Conservation (phyloP, 148 eudicot genomes). For the Rhododendron vialii region DNA sequence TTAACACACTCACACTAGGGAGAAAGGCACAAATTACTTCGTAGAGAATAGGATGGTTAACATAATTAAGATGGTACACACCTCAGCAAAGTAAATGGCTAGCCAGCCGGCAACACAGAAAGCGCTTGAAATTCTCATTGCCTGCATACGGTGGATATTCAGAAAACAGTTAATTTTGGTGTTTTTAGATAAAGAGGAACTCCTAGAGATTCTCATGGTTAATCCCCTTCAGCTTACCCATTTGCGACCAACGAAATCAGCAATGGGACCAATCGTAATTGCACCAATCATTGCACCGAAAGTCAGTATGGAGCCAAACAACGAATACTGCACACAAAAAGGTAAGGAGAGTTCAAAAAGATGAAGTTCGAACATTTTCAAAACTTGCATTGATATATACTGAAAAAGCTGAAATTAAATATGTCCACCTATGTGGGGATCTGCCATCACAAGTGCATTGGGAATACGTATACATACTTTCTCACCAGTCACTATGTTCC, state of each 20-base stretch:
- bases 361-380: neutral
- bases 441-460: neutral
- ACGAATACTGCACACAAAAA: conserved; percentile 54
- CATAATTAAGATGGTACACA: conserved; percentile 8
- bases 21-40: neutral
- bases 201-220: neutral
- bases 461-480: neutral
- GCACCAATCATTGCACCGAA: conserved; percentile 98
- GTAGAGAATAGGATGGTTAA: neutral
- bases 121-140: conserved; percentile 63
- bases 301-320: conserved; percentile 83
- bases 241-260: conserved; percentile 84
- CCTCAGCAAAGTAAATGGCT: conserved; percentile 83
- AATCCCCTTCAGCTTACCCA: conserved; percentile 46
- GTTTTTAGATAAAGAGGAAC: neutral
- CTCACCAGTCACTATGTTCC: neutral
- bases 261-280: conserved; percentile 81
- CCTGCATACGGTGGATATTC: conserved; percentile 41
- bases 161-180: neutral
- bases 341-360: neutral
- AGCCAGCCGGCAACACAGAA: conserved; percentile 90
- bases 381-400: neutral
- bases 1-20: neutral
- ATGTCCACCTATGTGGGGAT: neutral
- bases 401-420: neutral